Evolutionary conservation across 2,329 filamentous ascomycete species (phyloP).

Genomic region (Plectosphaerella cucumerina): DNA sequence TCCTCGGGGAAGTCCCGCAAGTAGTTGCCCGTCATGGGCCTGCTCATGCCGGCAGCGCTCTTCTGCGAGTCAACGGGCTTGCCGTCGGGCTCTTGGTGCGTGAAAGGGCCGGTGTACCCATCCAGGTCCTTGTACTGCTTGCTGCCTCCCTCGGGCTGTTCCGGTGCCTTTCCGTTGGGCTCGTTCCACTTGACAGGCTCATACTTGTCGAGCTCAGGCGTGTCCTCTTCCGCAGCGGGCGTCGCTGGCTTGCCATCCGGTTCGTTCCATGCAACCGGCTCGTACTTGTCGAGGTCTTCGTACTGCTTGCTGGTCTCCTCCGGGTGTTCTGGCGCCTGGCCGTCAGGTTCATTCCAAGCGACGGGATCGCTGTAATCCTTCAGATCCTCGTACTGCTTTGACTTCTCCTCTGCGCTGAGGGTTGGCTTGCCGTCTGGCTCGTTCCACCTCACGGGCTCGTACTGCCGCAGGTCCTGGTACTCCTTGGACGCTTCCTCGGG

Average conservation of each 20-base stretch:
- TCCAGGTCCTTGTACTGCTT: constrained; percentile 30
- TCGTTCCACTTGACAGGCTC: constrained; percentile 29
- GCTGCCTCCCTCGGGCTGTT: constrained; percentile 26
- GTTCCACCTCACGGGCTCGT: constrained; percentile 30
- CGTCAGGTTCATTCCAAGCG: constrained; percentile 29
- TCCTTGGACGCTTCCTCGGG: constrained; percentile 29
- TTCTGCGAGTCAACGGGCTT: constrained; percentile 17
- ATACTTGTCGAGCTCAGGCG: constrained; percentile 33
- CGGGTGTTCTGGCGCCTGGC: constrained; percentile 19
- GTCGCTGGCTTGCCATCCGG: constrained; percentile 13
- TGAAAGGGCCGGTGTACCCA: constrained; percentile 12
- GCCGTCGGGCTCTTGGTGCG: constrained; percentile 30
- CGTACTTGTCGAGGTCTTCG: constrained; percentile 36
- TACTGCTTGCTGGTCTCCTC: constrained; percentile 33
- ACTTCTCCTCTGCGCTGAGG: constrained; percentile 28
- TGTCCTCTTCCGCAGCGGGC: constrained; percentile 5
- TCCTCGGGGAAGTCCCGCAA: constrained; percentile 50
- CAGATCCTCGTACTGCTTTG: constrained; percentile 34
- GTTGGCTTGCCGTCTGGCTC: constrained; percentile 28
- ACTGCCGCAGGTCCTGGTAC: constrained; percentile 33
- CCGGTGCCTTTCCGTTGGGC: constrained; percentile 22
- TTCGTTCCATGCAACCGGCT: constrained; percentile 13
- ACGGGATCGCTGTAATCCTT: constrained; percentile 23
- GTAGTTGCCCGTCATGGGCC: constrained; percentile 41
- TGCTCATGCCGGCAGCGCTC: neutral